Evolutionary conservation across 352 stramenopile genomes (phyloP).

Genomic region (Phytophthora gonapodyides): DNA sequence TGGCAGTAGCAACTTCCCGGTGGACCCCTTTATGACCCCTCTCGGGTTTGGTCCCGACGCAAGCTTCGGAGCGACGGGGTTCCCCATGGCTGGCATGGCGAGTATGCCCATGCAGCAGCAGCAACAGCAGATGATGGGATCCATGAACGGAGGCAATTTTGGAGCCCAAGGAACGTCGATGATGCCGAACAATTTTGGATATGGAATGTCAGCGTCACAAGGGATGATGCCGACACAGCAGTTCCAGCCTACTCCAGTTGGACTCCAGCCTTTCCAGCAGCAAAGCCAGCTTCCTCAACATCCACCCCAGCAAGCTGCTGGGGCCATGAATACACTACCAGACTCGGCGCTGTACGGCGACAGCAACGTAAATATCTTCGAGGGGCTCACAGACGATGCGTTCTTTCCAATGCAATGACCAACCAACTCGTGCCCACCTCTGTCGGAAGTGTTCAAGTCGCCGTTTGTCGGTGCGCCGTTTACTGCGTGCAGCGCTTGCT

Average conservation of each 20-base stretch:
- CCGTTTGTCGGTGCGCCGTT: constrained; percentile 32
- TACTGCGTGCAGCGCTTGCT: constrained; percentile 34
- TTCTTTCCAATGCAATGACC: constrained; percentile 77
- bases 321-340: constrained; percentile 26
- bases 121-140: constrained; percentile 53
- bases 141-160: constrained; percentile 50
- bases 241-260: constrained; percentile 27
- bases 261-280: constrained; percentile 36
- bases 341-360: constrained; percentile 53
- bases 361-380: constrained; percentile 69
- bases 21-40: constrained; percentile 73
- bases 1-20: constrained; percentile 48
- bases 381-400: constrained; percentile 70
- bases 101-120: constrained; percentile 46
- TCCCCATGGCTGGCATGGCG: constrained; percentile 43
- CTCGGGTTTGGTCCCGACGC: constrained; percentile 37
- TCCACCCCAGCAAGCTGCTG: constrained; percentile 29
- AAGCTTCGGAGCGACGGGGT: constrained; percentile 44
- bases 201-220: constrained; percentile 31
- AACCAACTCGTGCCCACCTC: constrained; percentile 17
- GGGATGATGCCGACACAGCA: constrained; percentile 38
- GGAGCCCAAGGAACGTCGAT: constrained; percentile 33
- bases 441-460: constrained; percentile 32
- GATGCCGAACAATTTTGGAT: constrained; percentile 54
- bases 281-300: constrained; percentile 31